Base-by-base conservation (phyloP, 192 early-diverging fungal species). In the Coemansia sp. region DNA sequence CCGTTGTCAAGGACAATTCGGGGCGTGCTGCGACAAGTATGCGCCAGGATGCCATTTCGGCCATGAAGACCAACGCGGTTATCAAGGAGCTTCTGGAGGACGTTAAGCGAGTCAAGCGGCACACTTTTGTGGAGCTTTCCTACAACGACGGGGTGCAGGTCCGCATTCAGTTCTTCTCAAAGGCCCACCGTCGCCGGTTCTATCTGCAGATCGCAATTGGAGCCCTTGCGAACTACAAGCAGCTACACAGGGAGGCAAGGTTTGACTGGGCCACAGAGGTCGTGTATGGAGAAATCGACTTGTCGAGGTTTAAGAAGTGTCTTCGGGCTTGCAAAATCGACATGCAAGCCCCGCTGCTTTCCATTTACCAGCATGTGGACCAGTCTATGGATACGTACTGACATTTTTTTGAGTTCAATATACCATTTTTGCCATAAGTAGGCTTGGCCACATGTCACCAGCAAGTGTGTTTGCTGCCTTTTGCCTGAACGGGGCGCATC, bases 311-410 rank as follows among this genome's bases (percentile, higher is more conserved):
- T 14, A 60, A 55, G 8, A 6, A 45, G 12, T 81, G 79, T 11
- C 60, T 81, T 14, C 43, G 28, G 23, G 36, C 73, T 25, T 75
- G 73, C 25, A 42, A 21, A 20, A 70, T 81, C 12, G 42, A 60
- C 50, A 31, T 64, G 23, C 25, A 57, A 6, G 41, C 28, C 39
- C 79, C 79, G 1, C 42, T 81, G 45, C 67, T 81, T 10, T 81
- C 79, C 13, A 81, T 81, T 11, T 81, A 76, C 43, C 66, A 73
- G 66, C 79, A 81, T 34, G 48, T 81, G 6, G 69, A 81, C 2
- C 34, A 65, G 18, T 73, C 63, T 12, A 72, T 81, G 66, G 70
- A 43, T 21, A 41, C 69, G 1, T 73, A 72, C 25, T 80, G 63
- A 50, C 11, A 14, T 21, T 25, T 48, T 23, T 48, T 20, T 48